Conservation (phyloP, 345 rosid species). For the Salix brachista region DNA sequence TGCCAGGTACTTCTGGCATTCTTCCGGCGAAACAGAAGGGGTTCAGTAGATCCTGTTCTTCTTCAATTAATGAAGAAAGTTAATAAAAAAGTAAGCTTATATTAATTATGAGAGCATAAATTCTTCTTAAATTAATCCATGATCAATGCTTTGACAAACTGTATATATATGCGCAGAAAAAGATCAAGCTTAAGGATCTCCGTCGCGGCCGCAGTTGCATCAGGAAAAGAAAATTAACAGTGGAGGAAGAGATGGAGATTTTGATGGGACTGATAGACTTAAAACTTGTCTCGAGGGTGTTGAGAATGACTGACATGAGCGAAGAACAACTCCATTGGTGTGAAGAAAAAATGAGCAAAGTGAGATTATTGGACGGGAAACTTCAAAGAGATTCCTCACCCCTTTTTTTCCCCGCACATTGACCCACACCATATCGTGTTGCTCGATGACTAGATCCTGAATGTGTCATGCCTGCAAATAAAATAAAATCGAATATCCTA, state of each 20-base stretch:
- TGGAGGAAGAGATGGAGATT: slow-evolving; percentile 81
- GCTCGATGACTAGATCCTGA: slow-evolving; percentile 43
- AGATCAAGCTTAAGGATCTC: slow-evolving; percentile 72
- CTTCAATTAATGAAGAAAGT: slow-evolving; percentile 79
- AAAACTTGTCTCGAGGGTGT: slow-evolving; percentile 84
- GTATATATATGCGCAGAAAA: slow-evolving; percentile 50
- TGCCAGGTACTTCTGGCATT: slow-evolving; percentile 66
- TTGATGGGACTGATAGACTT: slow-evolving; percentile 86
- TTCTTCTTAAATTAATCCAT: not conserved
- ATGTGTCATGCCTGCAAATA: slow-evolving; percentile 23
- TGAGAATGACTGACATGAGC: slow-evolving; percentile 62
- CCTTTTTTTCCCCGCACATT: slow-evolving; percentile 92
- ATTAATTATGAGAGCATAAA: not conserved
- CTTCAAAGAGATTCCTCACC: slow-evolving; percentile 86
- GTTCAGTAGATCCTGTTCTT: slow-evolving; percentile 77
- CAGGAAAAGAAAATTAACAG: slow-evolving; percentile 56
- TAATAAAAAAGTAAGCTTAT: slow-evolving; percentile 60
- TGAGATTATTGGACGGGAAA: slow-evolving; percentile 59
- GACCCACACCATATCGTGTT: slow-evolving; percentile 28
- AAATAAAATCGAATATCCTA: slow-evolving; percentile 37
- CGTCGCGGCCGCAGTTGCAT: slow-evolving; percentile 63
- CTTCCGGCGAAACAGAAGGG: slow-evolving; percentile 58
- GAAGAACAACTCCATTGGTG: slow-evolving; percentile 93
- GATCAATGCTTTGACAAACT: not conserved
- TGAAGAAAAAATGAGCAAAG: slow-evolving; percentile 96